Conservation (phyloP, 2,329 filamentous ascomycete species). For the Amesomyces nigricolor region DNA sequence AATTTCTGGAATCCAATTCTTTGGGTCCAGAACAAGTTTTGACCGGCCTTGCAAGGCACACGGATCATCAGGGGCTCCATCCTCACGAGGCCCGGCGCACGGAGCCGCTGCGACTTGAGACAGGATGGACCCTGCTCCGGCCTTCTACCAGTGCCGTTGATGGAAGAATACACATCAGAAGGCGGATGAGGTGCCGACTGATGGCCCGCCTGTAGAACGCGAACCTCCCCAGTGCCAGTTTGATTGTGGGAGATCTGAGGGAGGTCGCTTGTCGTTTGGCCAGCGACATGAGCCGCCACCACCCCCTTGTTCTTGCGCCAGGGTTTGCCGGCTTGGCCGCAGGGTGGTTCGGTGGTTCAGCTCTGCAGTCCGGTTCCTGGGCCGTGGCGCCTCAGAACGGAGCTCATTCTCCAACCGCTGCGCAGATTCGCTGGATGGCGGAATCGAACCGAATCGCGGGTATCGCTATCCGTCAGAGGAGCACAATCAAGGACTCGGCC, state of each 20-base stretch:
- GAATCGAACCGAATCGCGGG: not conserved
- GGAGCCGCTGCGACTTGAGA: not conserved
- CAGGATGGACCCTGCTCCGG: not conserved
- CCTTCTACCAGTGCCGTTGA: not conserved
- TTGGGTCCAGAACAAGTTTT: not conserved
- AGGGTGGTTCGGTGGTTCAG: conserved; percentile 1
- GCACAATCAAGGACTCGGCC: not conserved
- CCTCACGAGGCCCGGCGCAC: not conserved
- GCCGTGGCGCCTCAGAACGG: not conserved
- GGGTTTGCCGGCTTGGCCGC: not conserved
- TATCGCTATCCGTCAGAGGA: not conserved
- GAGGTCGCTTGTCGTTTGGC: not conserved
- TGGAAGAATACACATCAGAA: no score
- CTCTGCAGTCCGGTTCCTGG: not conserved
- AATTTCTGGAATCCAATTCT: not conserved
- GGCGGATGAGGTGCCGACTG: not conserved
- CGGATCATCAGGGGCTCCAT: not conserved
- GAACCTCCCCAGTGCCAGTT: not conserved
- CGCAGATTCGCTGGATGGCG: not conserved
- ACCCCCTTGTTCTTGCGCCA: not conserved
- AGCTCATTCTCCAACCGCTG: not conserved
- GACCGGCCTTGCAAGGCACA: not conserved
- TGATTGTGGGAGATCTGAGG: no score
- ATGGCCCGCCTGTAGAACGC: not conserved
- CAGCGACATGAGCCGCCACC: no score